A percentile compares a stretch with the other conserved stretches of the same genome.
Conservation (phyloP, 768 basidiomycete species). For the Macrolepiota dolichaula region DNA sequence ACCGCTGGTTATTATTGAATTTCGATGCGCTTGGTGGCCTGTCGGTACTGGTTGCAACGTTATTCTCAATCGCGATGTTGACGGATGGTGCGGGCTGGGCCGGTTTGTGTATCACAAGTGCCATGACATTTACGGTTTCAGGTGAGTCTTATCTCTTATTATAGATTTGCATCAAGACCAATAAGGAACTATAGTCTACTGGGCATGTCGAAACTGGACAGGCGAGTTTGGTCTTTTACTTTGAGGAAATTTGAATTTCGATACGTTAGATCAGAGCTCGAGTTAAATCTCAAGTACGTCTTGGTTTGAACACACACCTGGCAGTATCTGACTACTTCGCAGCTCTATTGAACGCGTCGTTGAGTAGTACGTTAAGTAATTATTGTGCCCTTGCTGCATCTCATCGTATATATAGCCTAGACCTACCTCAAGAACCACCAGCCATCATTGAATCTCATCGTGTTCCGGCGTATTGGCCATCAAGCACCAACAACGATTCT, state of each 20-base stretch:
- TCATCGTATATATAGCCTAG: constrained; percentile 34
- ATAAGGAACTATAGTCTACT: constrained; percentile 32
- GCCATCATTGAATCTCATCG: constrained; percentile 68
- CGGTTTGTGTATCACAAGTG: constrained; percentile 36
- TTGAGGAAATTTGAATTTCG: too few relatives aligned
- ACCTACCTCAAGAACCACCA: constrained; percentile 83
- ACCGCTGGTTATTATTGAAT: too few relatives aligned
- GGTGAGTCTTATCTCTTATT: constrained; percentile 19
- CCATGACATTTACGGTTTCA: constrained; percentile 35
- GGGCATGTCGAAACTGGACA: constrained; percentile 52
- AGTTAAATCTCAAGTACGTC: constrained; percentile 72
- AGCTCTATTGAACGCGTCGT: constrained; percentile 90
- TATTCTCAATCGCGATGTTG: constrained; percentile 63
- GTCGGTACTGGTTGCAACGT: too few relatives aligned
- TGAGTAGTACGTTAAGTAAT: constrained; percentile 59
- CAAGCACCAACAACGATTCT: constrained; percentile 24
- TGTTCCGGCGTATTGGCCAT: constrained; percentile 90
- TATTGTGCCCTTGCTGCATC: background rate
- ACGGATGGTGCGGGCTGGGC: constrained; percentile 56
- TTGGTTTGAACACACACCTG: background rate
- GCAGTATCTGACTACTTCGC: background rate
- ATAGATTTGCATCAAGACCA: too few relatives aligned
- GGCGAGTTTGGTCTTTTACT: constrained; percentile 19
- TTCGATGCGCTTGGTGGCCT: too few relatives aligned
- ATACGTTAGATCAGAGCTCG: constrained; percentile 39